Conservation (phyloP, 129 eudicot species). For the Escallonia rubra region DNA sequence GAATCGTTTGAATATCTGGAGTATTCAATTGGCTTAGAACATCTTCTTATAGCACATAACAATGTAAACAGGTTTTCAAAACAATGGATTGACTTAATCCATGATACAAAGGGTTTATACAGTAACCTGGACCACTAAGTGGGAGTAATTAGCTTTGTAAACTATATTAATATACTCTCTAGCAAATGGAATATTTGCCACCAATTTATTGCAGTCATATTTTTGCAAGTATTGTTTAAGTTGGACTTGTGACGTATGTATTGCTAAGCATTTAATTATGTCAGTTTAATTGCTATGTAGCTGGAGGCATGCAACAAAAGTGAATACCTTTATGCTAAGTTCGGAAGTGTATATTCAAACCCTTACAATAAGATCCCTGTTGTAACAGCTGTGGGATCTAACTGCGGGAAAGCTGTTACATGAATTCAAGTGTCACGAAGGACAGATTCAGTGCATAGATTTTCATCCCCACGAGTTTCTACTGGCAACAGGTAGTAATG, state of each 20-base stretch:
- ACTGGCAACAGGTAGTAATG: conserved; percentile 81
- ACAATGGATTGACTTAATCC: too few species aligned
- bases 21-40: too few species aligned
- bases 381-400: conserved; percentile 87
- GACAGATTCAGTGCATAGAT: conserved; percentile 91
- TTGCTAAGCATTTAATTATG: not conserved
- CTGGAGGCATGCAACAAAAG: not conserved
- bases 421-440: conserved; percentile 93
- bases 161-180: too few species aligned
- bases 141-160: too few species aligned
- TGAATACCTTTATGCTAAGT: not conserved
- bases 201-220: not conserved
- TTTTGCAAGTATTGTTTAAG: not conserved
- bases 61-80: too few species aligned
- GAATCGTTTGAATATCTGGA: too few species aligned
- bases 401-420: conserved; percentile 96
- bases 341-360: conserved; percentile 1
- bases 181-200: too few species aligned
- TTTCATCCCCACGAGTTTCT: conserved; percentile 97
- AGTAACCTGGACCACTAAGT: too few species aligned
- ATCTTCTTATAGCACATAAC: too few species aligned
- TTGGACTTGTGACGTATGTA: not conserved
- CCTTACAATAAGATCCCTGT: conserved; percentile 5
- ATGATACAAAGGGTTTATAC: too few species aligned
- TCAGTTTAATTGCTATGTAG: not conserved